Evolutionary conservation across 139 green algal species (phyloP).

Genomic region (Nannochloris sp.): DNA sequence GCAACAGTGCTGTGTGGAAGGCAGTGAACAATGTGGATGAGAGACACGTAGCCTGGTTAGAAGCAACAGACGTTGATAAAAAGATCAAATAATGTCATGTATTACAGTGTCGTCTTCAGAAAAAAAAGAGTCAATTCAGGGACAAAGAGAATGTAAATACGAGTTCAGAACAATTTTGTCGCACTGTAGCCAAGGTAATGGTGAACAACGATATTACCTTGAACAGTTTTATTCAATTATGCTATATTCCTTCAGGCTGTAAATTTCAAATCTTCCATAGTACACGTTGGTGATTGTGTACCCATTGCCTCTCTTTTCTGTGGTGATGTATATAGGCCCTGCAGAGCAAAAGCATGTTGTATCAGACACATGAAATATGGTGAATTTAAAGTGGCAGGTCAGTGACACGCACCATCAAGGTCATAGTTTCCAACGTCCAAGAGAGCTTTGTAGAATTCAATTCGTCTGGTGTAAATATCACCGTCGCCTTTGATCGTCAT

Average conservation of each 20-base stretch:
- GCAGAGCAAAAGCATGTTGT: not conserved
- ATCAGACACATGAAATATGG: too few relatives aligned
- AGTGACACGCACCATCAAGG: conserved; percentile 7
- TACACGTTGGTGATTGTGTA: conserved; percentile 20
- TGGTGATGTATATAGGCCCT: conserved; percentile 25
- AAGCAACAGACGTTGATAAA: not conserved
- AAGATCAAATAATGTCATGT: not conserved
- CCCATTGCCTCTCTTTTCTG: conserved; percentile 5
- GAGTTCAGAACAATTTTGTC: too few relatives aligned
- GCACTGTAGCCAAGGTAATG: too few relatives aligned
- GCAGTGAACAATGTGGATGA: conserved; percentile 48
- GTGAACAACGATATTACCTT: too few relatives aligned
- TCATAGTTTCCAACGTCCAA: conserved; percentile 13
- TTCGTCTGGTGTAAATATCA: not conserved
- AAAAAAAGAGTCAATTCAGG: conserved; percentile 5
- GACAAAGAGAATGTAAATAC: not conserved
- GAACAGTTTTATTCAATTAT: too few relatives aligned
- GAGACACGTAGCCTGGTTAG: conserved; percentile 28
- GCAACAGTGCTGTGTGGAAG: conserved; percentile 83
- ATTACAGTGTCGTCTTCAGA: not conserved
- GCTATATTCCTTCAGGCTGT: not conserved
- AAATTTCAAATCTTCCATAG: conserved; percentile 18
- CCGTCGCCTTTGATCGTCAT: conserved; percentile 7
- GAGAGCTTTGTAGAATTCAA: conserved; percentile 18
- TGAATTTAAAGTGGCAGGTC: too few relatives aligned